phyloP scores from a whole-genome alignment of 331 rosid species.

The Dryas integrifolia region DNA sequence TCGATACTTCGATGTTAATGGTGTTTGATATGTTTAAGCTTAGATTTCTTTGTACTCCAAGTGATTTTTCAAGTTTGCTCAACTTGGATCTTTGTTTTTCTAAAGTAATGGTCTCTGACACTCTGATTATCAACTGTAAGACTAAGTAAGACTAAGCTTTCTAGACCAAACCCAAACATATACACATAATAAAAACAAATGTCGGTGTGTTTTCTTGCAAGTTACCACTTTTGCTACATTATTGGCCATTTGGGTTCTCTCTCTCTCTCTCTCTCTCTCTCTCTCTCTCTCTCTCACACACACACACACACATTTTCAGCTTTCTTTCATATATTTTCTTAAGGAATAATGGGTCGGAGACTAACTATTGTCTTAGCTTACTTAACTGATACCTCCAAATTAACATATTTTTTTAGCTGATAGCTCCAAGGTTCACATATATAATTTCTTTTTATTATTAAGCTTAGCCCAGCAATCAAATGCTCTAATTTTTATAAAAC shows the following conservation, averaged over 20 bases:
- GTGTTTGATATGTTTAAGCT: too few relatives aligned
- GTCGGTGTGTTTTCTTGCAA: constrained; percentile 37
- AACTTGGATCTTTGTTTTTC: constrained; percentile 11
- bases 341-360: background rate
- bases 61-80: background rate
- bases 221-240: constrained; percentile 5
- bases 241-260: background rate
- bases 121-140: background rate
- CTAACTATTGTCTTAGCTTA: background rate
- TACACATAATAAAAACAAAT: constrained; percentile 4
- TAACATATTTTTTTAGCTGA: too few relatives aligned
- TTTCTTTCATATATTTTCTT: background rate
- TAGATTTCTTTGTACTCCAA: background rate
- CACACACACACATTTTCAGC: too few relatives aligned
- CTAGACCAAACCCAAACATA: background rate
- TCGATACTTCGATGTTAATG: background rate
- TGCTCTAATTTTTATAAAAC: background rate
- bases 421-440: too few relatives aligned
- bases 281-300: background rate
- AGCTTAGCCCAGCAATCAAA: background rate
- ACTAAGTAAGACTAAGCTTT: constrained; percentile 3
- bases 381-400: too few relatives aligned
- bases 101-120: background rate
- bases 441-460: too few relatives aligned
- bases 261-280: background rate